These are phyloP conservation scores for Emericellopsis atlantica DNA, from an alignment of 2,329 filamentous ascomycete genomes.

Conservation along the genomic window DNA sequence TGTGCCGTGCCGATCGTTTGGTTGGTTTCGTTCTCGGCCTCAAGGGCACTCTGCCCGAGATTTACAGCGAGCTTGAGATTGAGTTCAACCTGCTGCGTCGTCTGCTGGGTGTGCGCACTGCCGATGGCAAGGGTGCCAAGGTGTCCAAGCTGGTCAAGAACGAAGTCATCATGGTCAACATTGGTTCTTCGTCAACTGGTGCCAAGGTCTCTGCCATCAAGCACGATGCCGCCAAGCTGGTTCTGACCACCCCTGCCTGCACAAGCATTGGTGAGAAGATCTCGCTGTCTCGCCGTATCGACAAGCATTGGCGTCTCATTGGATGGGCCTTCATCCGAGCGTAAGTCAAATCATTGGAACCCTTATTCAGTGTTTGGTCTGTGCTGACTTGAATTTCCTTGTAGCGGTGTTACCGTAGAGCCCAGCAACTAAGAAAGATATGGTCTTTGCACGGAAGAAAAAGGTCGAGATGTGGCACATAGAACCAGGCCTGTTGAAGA, in stretches of 20 bases:
- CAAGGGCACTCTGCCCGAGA: constrained; percentile 84
- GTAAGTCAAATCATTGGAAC: constrained; percentile 26
- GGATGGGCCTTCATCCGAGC: constrained; percentile 76
- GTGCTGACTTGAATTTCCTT: constrained; percentile 1
- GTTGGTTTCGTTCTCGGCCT: constrained; percentile 96
- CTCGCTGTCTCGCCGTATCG: constrained; percentile 87
- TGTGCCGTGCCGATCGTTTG: constrained; percentile 96
- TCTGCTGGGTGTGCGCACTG: constrained; percentile 90
- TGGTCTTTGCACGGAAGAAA: too few species aligned
- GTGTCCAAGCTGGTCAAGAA: constrained; percentile 97
- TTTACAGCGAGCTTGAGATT: constrained; percentile 97
- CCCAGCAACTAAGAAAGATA: constrained; percentile 20
- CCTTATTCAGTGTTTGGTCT: not conserved
- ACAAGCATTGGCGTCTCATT: constrained; percentile 97
- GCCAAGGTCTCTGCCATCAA: constrained; percentile 96
- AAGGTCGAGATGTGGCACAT: too few species aligned
- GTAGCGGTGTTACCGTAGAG: constrained; percentile 41
- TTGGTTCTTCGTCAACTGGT: constrained; percentile 91
- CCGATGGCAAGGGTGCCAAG: constrained; percentile 98
- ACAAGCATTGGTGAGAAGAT: constrained; percentile 98
- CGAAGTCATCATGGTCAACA: constrained; percentile 99
- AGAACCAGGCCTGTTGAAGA: too few species aligned
- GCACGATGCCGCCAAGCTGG: constrained; percentile 92
- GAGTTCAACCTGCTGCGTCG: constrained; percentile 97
- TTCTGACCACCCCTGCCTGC: constrained; percentile 86